phyloP scores from a whole-genome alignment of 179 eudicot species.

The Silene coronaria region DNA sequence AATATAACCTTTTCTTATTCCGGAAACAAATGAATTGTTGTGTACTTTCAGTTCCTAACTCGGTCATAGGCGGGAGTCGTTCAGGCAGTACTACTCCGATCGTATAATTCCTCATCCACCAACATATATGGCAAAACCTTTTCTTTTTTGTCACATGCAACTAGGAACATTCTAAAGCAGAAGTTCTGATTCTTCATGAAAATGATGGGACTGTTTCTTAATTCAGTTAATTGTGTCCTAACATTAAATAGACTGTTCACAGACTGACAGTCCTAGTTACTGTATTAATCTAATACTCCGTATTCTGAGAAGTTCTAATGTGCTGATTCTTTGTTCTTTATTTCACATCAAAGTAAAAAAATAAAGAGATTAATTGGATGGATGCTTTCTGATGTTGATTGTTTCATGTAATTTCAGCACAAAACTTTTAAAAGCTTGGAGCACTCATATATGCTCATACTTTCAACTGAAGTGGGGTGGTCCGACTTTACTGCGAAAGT shows the following conservation, averaged over 20 bases:
- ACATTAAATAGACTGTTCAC: neutral
- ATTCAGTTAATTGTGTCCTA: slow-evolving; percentile 27
- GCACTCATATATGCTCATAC: slow-evolving; percentile 28
- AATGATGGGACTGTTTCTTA: slow-evolving; percentile 29
- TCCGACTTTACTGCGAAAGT: neutral
- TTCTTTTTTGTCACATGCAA: slow-evolving; percentile 31
- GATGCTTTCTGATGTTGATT: slow-evolving; percentile 36
- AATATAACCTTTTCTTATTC: too few species aligned
- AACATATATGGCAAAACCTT: neutral
- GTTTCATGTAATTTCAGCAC: slow-evolving; percentile 27
- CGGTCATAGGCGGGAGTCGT: too few species aligned
- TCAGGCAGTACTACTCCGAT: too few species aligned
- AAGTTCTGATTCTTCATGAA: slow-evolving; percentile 26
- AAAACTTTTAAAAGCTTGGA: slow-evolving; percentile 30
- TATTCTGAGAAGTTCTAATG: slow-evolving; percentile 20
- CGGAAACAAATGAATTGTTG: too few species aligned
- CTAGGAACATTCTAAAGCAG: slow-evolving; percentile 64
- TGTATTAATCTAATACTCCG: too few species aligned
- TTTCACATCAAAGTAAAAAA: slow-evolving; percentile 29
- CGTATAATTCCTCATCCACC: too few species aligned
- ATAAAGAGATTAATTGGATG: neutral
- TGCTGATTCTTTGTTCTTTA: slow-evolving; percentile 37
- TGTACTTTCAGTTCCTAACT: too few species aligned
- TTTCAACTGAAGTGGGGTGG: slow-evolving; percentile 26
- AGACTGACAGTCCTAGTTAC: too few species aligned